phyloP scores from a whole-genome alignment of 768 basidiomycete species.

The Rhodotorula paludigena region DNA sequence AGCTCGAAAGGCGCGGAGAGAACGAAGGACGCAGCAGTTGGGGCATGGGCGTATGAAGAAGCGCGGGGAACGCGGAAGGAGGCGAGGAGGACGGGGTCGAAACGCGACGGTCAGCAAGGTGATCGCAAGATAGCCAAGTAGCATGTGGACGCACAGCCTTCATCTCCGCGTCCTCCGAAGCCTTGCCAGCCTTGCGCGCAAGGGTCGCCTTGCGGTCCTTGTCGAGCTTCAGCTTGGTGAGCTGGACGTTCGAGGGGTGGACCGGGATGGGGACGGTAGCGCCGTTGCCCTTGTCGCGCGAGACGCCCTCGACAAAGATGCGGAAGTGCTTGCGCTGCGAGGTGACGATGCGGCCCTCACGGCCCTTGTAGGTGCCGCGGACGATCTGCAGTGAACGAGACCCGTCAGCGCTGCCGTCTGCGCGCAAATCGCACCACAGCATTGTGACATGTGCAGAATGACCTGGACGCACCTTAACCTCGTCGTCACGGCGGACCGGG shows the following conservation, averaged over 20 bases:
- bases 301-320: slow-evolving; percentile 95
- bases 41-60: background rate
- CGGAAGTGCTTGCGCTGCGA: slow-evolving; percentile 66
- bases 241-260: slow-evolving; percentile 94
- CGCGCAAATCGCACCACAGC: no score
- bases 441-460: no score
- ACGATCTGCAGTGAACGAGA: slow-evolving; percentile 59
- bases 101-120: background rate
- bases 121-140: no score
- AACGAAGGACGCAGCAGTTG: no score
- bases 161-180: slow-evolving; percentile 47
- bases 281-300: slow-evolving; percentile 95
- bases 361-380: slow-evolving; percentile 95
- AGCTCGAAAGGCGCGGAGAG: background rate
- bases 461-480: slow-evolving; percentile 54
- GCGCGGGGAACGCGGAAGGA: background rate
- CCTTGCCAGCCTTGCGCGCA: slow-evolving; percentile 43
- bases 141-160: background rate
- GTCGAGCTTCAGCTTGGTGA: slow-evolving; percentile 85
- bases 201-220: slow-evolving; percentile 54
- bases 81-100: background rate
- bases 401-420: background rate
- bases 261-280: slow-evolving; percentile 88
- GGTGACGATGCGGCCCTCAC: slow-evolving; percentile 84
- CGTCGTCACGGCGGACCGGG: slow-evolving; percentile 95